These are phyloP conservation scores for Claviceps spartinae DNA, from an alignment of 2,329 filamentous ascomycete genomes.

Conservation along the genomic window DNA sequence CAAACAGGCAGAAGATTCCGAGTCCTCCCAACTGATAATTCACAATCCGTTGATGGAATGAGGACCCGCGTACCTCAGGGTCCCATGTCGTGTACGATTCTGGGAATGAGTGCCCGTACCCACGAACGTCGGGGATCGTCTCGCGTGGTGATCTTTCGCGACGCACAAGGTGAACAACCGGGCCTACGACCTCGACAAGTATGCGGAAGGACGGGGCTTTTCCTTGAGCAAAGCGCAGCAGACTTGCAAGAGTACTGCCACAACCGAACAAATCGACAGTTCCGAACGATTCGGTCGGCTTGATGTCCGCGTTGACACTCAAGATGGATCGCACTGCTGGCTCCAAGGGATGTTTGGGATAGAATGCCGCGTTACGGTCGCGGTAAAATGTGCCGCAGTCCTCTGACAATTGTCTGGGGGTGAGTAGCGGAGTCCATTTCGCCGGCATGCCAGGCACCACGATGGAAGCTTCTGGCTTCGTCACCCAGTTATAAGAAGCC, in stretches of 20 bases:
- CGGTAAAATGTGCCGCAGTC: slow-evolving; percentile 38
- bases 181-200: slow-evolving; percentile 35
- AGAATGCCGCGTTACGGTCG: slow-evolving; percentile 39
- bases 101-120: slow-evolving; percentile 54
- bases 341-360: slow-evolving; percentile 35
- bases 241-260: slow-evolving; percentile 42
- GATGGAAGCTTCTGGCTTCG: neutral
- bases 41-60: slow-evolving; percentile 41
- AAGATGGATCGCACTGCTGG: slow-evolving; percentile 31
- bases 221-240: slow-evolving; percentile 38
- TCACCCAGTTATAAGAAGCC: neutral
- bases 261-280: slow-evolving; percentile 41
- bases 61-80: slow-evolving; percentile 35
- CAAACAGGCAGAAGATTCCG: slow-evolving; percentile 15
- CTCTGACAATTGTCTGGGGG: slow-evolving; percentile 20
- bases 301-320: slow-evolving; percentile 7
- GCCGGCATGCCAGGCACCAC: slow-evolving; percentile 26
- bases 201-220: slow-evolving; percentile 39
- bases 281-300: too few species aligned
- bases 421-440: slow-evolving; percentile 30
- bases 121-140: slow-evolving; percentile 37
- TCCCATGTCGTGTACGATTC: slow-evolving; percentile 55
- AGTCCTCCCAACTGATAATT: slow-evolving; percentile 7
- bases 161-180: slow-evolving; percentile 46
- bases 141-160: slow-evolving; percentile 47